A percentile compares a stretch with the other conserved stretches of the same genome.
phyloP scores from a whole-genome alignment of 495 filamentous ascomycete species.

The Talaromyces thailandensis region DNA sequence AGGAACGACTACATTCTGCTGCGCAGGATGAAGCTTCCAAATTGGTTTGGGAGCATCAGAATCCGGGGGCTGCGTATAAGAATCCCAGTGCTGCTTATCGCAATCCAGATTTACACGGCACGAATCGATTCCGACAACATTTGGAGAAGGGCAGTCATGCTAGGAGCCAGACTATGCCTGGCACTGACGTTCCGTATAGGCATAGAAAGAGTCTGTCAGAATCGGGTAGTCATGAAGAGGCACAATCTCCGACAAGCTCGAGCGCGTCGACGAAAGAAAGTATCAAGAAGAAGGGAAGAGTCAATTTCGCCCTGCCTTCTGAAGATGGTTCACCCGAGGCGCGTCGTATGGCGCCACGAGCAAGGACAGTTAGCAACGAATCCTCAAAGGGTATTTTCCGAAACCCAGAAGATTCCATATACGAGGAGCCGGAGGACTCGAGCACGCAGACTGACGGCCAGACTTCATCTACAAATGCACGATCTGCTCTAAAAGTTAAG shows the following conservation, averaged over 20 bases:
- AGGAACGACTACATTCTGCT: constrained; percentile 58
- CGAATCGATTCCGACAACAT: constrained; percentile 16
- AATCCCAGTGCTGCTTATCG: constrained; percentile 52
- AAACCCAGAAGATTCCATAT: constrained; percentile 72
- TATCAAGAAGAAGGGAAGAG: constrained; percentile 27
- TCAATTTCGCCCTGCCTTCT: constrained; percentile 31
- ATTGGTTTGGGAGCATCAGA: constrained; percentile 75
- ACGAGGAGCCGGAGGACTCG: constrained; percentile 63
- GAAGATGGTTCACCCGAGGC: constrained; percentile 14
- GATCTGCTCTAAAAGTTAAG: constrained; percentile 43
- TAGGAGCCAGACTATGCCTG: constrained; percentile 48
- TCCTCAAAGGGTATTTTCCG: constrained; percentile 35
- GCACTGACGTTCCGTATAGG: constrained; percentile 22
- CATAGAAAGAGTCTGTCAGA: constrained; percentile 8
- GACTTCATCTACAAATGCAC: constrained; percentile 28
- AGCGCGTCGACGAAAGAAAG: not conserved
- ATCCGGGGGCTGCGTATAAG: constrained; percentile 47
- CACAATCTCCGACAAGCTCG: not conserved
- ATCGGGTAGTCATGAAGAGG: constrained; percentile 6
- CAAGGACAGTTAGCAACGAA: constrained; percentile 29
- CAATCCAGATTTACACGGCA: constrained; percentile 28
- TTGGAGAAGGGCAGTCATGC: constrained; percentile 57
- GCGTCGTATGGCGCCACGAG: constrained; percentile 14
- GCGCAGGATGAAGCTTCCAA: constrained; percentile 83
- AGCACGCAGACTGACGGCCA: constrained; percentile 20